Evolutionary conservation across 768 basidiomycete genomes (phyloP).

Genomic region (Rhodotorula paludigena): DNA sequence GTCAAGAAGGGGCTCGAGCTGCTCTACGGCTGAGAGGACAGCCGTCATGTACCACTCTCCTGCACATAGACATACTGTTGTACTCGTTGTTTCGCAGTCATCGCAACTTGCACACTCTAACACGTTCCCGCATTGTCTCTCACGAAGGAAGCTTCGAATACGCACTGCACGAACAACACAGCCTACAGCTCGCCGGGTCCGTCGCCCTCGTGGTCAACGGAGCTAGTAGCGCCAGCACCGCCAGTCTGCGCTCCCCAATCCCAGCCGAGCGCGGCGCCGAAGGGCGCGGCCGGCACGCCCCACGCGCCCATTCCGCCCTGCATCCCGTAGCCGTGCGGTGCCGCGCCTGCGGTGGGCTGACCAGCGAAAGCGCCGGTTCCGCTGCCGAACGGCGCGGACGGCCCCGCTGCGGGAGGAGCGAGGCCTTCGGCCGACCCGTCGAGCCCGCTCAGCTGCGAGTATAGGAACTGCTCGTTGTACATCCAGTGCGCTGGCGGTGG

Average conservation of each 20-base stretch:
- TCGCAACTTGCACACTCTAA: too few species aligned
- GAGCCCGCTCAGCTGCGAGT: conserved; percentile 15
- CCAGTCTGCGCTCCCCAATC: background rate
- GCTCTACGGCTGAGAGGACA: background rate
- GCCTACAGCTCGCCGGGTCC: background rate
- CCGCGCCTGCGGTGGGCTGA: background rate
- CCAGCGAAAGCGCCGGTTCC: background rate
- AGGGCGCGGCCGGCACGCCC: too few species aligned
- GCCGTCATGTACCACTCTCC: background rate
- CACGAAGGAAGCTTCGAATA: too few species aligned
- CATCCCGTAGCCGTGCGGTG: too few species aligned
- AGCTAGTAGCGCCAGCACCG: background rate
- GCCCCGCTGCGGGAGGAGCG: background rate
- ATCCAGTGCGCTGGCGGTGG: conserved; percentile 33
- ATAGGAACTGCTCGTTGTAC: conserved; percentile 25
- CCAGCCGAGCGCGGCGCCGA: background rate
- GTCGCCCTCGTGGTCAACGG: background rate
- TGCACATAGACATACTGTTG: background rate
- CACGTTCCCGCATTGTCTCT: too few species aligned
- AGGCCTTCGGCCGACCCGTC: background rate
- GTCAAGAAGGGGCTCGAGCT: conserved; percentile 14
- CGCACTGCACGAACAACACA: background rate
- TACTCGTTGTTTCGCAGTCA: background rate
- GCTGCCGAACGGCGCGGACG: background rate
- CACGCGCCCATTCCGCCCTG: background rate